A percentile compares a stretch with the other conserved stretches of the same genome.
These are phyloP conservation scores for Diaporthe helianthi DNA, from an alignment of 2,329 filamentous ascomycete genomes.

Conservation along the genomic window DNA sequence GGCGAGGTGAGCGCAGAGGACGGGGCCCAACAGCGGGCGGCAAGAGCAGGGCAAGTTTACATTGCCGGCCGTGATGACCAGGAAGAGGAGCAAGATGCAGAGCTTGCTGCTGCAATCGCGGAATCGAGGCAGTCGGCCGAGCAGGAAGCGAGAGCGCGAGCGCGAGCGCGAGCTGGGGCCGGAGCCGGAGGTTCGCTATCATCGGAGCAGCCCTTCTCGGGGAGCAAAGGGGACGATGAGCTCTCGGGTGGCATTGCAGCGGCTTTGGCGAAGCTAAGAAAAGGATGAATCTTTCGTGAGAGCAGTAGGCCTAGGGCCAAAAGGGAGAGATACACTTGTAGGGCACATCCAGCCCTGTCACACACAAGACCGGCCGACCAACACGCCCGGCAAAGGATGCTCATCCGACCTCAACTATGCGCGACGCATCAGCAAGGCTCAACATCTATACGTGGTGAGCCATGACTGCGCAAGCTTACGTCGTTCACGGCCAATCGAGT, in stretches of 20 bases:
- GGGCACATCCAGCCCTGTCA: no score
- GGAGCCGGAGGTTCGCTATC: conserved; percentile 33
- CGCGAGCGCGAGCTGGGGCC: conserved; percentile 35
- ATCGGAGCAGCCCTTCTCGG: conserved; percentile 16
- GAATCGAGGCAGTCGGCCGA: conserved; percentile 52
- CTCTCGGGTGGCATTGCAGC: conserved; percentile 66
- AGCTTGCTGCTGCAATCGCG: conserved; percentile 56
- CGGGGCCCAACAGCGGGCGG: conserved; percentile 19
- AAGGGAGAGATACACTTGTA: neutral
- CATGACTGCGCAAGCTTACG: neutral
- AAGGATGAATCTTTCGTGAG: conserved; percentile 41
- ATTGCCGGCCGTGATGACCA: conserved; percentile 45
- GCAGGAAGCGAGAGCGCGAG: conserved; percentile 40
- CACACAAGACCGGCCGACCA: neutral
- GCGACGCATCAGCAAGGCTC: neutral
- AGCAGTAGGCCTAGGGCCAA: neutral
- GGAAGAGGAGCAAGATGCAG: conserved; percentile 57
- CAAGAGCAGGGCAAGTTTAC: conserved; percentile 45
- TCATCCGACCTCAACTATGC: neutral
- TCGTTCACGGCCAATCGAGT: neutral
- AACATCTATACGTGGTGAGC: neutral
- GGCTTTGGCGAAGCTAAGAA: conserved; percentile 64
- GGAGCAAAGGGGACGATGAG: conserved; percentile 47
- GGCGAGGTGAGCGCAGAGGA: conserved; percentile 43
- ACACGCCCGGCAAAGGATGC: neutral